Base-by-base conservation (phyloP, 306 rosid genomes). In the Dalbergia oliveri region DNA sequence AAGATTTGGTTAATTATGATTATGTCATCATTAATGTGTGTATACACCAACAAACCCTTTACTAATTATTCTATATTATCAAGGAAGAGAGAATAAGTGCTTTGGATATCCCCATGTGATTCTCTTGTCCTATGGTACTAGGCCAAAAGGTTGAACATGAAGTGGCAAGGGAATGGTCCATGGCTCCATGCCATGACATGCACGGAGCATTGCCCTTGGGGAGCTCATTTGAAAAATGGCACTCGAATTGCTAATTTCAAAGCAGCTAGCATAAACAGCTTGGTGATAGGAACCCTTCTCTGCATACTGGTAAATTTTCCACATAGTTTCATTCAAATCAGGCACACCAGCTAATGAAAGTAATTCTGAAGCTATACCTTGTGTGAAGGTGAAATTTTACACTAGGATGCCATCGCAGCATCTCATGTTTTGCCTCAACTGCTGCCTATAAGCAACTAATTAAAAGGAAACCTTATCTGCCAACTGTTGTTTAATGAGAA, bases 391-490 rank as follows among this genome's bases (percentile, higher is more conserved):
- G 63, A 15, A 63, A 14, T 31, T 84, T 50, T 26, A 43, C 23
- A 66, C 10, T 4, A 31, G 12, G 75, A 11, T 71, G 80, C 23
- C 57, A 81, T 76, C 45, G 59, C 21, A 77, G 69, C 19, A 58
- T 59, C 53, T 45, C 80, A 65, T 65, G 80, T 31, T 82, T 75
- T 69, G 73, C 69, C 78, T 26, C 73, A 82, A 54, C 37, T 26
- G 61, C 41, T 7, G 63, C 5, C 35, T 37, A 63, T 81, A 19
- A 44, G 74, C 70, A 43, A 69, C 69, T 77, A 73, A 41, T 65
- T 69, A 23, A 70, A 63, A 61, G 78, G 72, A 78, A 63, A 53
- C 56, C 79, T 77, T 81, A 81, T 61, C 85, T 72, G 83, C 72
- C 76, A 76, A 65, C 76, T 70, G 14, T 69, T 68, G 74, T 72